A percentile compares a stretch with the other conserved stretches of the same genome.
These are phyloP conservation scores for Boletus edulis DNA, from an alignment of 768 basidiomycete genomes.

Conservation along the genomic window DNA sequence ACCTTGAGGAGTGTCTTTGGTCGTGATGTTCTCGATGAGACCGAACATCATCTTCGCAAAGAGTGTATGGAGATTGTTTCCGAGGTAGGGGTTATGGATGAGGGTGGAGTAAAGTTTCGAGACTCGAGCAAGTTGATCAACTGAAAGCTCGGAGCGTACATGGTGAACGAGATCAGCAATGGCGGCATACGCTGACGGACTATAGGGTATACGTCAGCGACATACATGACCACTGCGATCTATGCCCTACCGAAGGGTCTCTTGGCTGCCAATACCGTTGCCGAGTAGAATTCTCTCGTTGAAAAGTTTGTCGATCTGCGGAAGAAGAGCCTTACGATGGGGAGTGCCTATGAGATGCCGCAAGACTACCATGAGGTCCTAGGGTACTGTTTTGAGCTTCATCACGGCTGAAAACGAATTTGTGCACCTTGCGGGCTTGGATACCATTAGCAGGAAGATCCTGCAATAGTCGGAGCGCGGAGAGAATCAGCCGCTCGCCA, in stretches of 20 bases:
- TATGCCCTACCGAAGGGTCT: slow-evolving; percentile 67
- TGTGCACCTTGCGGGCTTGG: slow-evolving; percentile 69
- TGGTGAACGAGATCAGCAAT: slow-evolving; percentile 94
- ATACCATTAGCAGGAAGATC: slow-evolving; percentile 90
- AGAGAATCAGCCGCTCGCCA: slow-evolving; percentile 76
- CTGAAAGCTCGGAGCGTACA: slow-evolving; percentile 75
- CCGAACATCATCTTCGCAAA: slow-evolving; percentile 93
- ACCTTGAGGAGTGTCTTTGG: slow-evolving; percentile 69
- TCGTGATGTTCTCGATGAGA: slow-evolving; percentile 76
- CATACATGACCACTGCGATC: background rate
- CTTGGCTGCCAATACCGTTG: slow-evolving; percentile 76
- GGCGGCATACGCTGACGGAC: slow-evolving; percentile 80
- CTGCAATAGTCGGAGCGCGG: slow-evolving; percentile 83
- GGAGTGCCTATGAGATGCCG: slow-evolving; percentile 83
- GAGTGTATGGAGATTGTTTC: slow-evolving; percentile 80
- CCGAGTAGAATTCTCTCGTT: slow-evolving; percentile 91
- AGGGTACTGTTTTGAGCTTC: background rate
- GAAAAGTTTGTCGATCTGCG: slow-evolving; percentile 84
- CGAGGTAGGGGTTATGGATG: slow-evolving; percentile 84
- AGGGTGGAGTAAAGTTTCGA: slow-evolving; percentile 84
- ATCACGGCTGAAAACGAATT: background rate
- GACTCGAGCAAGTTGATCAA: slow-evolving; percentile 71
- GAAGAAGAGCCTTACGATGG: slow-evolving; percentile 73
- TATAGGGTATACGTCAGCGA: slow-evolving; percentile 28
- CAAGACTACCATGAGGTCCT: slow-evolving; percentile 93